A percentile compares a stretch with the other conserved stretches of the same genome.
Evolutionary conservation across 257 asterid genomes (phyloP).

Genomic region (Verbascum thapsus): DNA sequence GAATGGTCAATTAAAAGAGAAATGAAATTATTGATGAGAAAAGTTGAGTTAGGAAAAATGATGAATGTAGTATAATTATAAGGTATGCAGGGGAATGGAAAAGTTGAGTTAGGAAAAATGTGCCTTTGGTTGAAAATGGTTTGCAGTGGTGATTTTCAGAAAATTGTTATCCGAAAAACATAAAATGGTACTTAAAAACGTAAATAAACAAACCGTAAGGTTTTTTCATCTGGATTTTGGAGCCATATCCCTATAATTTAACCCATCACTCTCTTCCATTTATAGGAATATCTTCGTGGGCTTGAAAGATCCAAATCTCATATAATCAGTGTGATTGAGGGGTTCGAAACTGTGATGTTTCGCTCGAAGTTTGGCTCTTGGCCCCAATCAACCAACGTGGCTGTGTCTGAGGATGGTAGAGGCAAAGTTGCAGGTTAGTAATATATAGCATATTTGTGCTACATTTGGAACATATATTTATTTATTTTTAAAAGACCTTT

Average conservation of each 20-base stretch:
- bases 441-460: too few relatives aligned
- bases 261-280: constrained; percentile 24
- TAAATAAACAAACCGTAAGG: too few relatives aligned
- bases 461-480: constrained; percentile 6
- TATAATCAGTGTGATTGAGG: constrained; percentile 85
- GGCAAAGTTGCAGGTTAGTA: constrained; percentile 98
- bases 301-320: constrained; percentile 69
- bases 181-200: too few relatives aligned
- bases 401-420: constrained; percentile 93
- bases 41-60: too few relatives aligned
- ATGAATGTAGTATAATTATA: too few relatives aligned
- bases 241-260: constrained; percentile 25
- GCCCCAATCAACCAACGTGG: constrained; percentile 71
- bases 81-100: too few relatives aligned
- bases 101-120: too few relatives aligned
- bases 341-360: constrained; percentile 86
- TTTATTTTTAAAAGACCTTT: constrained; percentile 12
- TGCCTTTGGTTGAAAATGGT: too few relatives aligned
- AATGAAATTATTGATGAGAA: too few relatives aligned
- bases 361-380: constrained; percentile 85
- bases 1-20: too few relatives aligned
- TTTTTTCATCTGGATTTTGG: constrained; percentile 24
- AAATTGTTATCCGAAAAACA: too few relatives aligned
- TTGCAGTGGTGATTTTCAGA: too few relatives aligned
- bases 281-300: constrained; percentile 63